Conservation (phyloP, 345 rosid species). For the Boechera stricta region DNA sequence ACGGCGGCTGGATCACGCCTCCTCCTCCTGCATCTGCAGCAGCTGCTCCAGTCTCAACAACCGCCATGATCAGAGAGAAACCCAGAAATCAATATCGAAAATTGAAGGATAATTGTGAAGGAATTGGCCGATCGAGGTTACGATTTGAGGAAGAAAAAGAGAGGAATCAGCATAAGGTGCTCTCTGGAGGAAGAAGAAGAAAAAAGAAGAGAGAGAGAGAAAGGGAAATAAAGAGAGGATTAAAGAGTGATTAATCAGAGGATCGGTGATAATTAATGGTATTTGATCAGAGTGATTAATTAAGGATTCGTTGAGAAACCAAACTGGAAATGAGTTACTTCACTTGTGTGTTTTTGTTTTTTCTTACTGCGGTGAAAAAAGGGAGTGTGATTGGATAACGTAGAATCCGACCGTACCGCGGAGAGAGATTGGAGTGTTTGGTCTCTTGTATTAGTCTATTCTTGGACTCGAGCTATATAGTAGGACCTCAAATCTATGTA, state of each 20-base stretch:
- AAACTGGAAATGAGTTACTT: neutral
- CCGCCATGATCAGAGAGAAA: constrained; percentile 57
- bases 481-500: too few relatives aligned
- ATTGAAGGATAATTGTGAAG: neutral
- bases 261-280: constrained; percentile 30
- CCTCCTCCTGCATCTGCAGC: constrained; percentile 47
- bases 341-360: neutral
- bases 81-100: constrained; percentile 23
- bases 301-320: constrained; percentile 39
- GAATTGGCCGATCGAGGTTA: constrained; percentile 31
- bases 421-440: neutral
- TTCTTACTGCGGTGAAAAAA: constrained; percentile 24
- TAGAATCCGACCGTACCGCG: neutral
- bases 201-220: neutral
- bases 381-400: constrained; percentile 4
- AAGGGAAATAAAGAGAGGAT: neutral
- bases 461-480: neutral
- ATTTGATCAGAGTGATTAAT: constrained; percentile 32
- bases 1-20: constrained; percentile 44
- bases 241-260: constrained; percentile 22
- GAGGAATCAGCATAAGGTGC: constrained; percentile 49
- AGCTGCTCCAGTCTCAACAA: constrained; percentile 59
- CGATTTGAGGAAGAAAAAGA: constrained; percentile 32
- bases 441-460: neutral
- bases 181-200: constrained; percentile 29